Conservation (phyloP, 768 basidiomycete genomes). For the Tricholoma saponaceum region DNA sequence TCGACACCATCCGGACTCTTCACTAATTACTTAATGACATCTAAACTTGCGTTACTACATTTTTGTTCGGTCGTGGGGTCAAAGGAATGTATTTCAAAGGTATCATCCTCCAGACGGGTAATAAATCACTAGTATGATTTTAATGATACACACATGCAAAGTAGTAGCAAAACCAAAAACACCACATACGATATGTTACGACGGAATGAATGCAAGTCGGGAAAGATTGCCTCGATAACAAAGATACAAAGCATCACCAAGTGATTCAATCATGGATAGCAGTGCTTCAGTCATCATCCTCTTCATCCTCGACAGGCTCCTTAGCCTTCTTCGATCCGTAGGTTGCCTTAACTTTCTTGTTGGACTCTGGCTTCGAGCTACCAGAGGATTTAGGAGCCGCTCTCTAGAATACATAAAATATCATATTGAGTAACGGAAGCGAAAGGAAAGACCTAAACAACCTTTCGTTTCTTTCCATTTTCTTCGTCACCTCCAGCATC, state of each 20-base stretch:
- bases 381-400: conserved; percentile 34
- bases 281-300: conserved; percentile 23
- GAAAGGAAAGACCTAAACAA: conserved; percentile 14
- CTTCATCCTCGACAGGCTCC: conserved; percentile 42
- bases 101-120: not conserved
- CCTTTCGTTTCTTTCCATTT: conserved; percentile 71
- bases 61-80: too few species aligned
- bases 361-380: conserved; percentile 43
- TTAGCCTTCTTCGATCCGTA: conserved; percentile 47
- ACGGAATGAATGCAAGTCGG: not conserved
- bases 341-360: conserved; percentile 40
- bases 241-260: not conserved
- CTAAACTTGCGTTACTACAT: too few species aligned
- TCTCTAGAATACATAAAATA: conserved; percentile 24
- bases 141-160: not conserved
- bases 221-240: not conserved
- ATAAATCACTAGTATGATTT: not conserved
- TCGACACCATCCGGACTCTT: too few species aligned
- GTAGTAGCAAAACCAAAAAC: not conserved
- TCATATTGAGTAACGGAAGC: conserved; percentile 4
- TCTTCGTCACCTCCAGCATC: conserved; percentile 32
- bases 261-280: not conserved
- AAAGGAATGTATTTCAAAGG: not conserved
- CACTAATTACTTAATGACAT: too few species aligned
- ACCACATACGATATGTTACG: not conserved